Conservation (phyloP, 169 alveolate genomes). For the Haemoproteus tartakovskyi region DNA sequence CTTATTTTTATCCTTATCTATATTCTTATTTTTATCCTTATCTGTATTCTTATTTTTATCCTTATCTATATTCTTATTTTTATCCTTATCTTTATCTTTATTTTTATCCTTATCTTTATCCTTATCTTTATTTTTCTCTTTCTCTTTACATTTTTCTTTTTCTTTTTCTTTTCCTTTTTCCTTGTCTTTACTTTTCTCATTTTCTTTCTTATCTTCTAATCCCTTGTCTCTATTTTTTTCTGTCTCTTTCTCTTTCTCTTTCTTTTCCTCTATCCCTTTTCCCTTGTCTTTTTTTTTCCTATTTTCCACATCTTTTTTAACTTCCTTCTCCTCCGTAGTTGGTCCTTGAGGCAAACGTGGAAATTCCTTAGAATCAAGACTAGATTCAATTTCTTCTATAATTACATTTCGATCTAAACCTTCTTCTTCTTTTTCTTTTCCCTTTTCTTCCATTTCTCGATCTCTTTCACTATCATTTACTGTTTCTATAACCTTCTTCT, state of each 20-base stretch:
- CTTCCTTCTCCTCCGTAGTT: no score
- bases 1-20: neutral
- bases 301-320: no score
- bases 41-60: neutral
- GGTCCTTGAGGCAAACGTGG: no score
- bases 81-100: neutral
- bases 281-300: neutral
- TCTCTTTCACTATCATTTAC: no score
- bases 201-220: neutral
- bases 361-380: no score
- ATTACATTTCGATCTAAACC: no score
- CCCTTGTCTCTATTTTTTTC: neutral
- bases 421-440: no score
- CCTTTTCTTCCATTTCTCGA: no score
- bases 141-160: neutral
- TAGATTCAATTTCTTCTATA: no score
- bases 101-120: neutral
- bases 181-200: slow-evolving; percentile 7
- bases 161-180: slow-evolving; percentile 1
- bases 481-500: neutral
- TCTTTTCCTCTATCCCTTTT: neutral
- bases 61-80: neutral
- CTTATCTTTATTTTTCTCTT: neutral
- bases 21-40: slow-evolving; percentile 5
- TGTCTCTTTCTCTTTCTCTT: neutral